Evolutionary conservation across 2,329 filamentous ascomycete species (phyloP).

Genomic region (Cladobotryum mycophilum): DNA sequence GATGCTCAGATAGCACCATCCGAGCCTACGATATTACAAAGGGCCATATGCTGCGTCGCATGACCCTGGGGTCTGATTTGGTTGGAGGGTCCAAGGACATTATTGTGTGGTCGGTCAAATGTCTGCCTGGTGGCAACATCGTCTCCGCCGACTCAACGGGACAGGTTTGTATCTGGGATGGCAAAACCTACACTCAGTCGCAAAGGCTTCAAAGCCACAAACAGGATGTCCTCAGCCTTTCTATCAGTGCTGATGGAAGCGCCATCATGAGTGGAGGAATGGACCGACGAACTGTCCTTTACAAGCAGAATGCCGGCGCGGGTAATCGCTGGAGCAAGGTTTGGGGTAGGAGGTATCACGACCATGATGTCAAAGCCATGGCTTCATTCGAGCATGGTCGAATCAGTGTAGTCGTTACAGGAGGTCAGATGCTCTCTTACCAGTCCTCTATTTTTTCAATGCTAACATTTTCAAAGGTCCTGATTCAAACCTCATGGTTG

Average conservation of each 20-base stretch:
- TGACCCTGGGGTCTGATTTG: slow-evolving; percentile 78
- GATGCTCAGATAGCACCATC: slow-evolving; percentile 95
- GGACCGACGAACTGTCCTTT: slow-evolving; percentile 80
- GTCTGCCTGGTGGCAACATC: slow-evolving; percentile 79
- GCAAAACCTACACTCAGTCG: slow-evolving; percentile 80
- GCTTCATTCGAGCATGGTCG: slow-evolving; percentile 78
- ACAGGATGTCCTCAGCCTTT: slow-evolving; percentile 85
- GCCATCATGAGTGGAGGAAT: slow-evolving; percentile 86
- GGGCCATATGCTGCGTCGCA: slow-evolving; percentile 68
- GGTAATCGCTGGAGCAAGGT: slow-evolving; percentile 73
- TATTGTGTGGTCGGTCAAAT: slow-evolving; percentile 90
- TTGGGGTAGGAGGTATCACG: slow-evolving; percentile 80
- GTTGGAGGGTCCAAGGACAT: slow-evolving; percentile 74
- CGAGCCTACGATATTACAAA: slow-evolving; percentile 81
- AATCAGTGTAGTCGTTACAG: slow-evolving; percentile 83
- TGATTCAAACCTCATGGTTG: slow-evolving; percentile 74
- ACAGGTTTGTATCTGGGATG: slow-evolving; percentile 89
- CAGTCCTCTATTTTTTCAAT: not conserved
- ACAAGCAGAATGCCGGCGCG: slow-evolving; percentile 58
- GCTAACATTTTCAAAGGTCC: slow-evolving; percentile 51
- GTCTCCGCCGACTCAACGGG: slow-evolving; percentile 93
- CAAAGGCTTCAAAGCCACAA: slow-evolving; percentile 84
- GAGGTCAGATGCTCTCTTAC: slow-evolving; percentile 54
- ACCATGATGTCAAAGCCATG: slow-evolving; percentile 93
- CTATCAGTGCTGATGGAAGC: slow-evolving; percentile 70